phyloP scores from a whole-genome alignment of 352 stramenopile species.

The Pseudoperonospora humuli region DNA sequence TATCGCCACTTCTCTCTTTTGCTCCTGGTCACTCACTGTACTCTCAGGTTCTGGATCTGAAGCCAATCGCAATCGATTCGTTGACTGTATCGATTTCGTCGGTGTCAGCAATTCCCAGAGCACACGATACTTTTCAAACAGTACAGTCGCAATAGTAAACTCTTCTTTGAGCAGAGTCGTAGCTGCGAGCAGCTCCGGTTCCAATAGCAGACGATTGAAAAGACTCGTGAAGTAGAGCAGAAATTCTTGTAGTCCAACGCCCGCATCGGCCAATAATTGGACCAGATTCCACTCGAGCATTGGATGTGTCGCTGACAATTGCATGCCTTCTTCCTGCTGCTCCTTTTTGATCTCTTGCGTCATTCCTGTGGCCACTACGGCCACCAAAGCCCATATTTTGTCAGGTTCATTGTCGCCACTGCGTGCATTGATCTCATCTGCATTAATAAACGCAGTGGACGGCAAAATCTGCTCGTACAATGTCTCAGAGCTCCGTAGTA shows the following conservation, averaged over 20 bases:
- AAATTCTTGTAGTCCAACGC: constrained; percentile 57
- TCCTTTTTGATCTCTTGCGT: constrained; percentile 34
- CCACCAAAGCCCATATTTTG: constrained; percentile 39
- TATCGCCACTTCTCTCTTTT: constrained; percentile 4
- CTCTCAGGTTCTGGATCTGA: constrained; percentile 21
- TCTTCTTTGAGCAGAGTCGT: constrained; percentile 75
- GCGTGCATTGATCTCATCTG: constrained; percentile 16
- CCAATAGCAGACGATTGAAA: constrained; percentile 70
- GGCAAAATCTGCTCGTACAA: constrained; percentile 40
- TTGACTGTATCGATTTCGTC: constrained; percentile 5
- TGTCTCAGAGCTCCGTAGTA: constrained; percentile 26
- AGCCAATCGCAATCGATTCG: neutral
- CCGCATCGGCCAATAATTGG: constrained; percentile 34
- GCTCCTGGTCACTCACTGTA: constrained; percentile 7
- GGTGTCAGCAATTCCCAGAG: constrained; percentile 43
- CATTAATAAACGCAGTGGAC: constrained; percentile 3
- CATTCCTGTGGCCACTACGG: constrained; percentile 37
- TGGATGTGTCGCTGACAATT: neutral
- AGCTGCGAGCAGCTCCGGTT: constrained; percentile 59
- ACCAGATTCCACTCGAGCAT: constrained; percentile 28
- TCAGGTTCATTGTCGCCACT: constrained; percentile 20
- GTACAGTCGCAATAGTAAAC: constrained; percentile 59
- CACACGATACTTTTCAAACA: constrained; percentile 73
- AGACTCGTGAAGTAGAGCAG: constrained; percentile 66
- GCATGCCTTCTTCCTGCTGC: constrained; percentile 1